Conservation (phyloP, 352 stramenopile species). For the Globisporangium parvum region DNA sequence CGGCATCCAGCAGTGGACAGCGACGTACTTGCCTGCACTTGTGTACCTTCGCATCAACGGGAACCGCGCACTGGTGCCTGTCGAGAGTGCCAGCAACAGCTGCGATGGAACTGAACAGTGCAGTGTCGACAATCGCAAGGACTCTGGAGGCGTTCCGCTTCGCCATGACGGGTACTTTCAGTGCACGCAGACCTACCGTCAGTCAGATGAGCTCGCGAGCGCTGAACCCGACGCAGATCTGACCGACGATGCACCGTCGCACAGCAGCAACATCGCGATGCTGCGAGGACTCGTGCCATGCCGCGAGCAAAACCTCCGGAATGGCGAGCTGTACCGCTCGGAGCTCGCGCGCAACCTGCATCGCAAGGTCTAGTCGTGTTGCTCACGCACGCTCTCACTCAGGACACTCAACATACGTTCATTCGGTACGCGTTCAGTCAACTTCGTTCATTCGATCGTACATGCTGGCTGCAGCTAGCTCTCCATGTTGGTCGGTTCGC, state of each 20-base stretch:
- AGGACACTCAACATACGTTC: background rate
- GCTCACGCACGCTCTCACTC: background rate
- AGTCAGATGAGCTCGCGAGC: background rate
- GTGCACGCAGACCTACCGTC: slow-evolving; percentile 17
- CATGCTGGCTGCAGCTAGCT: background rate
- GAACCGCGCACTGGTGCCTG: slow-evolving; percentile 19
- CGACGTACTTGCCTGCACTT: slow-evolving; percentile 24
- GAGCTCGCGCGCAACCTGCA: slow-evolving; percentile 1
- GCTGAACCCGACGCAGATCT: background rate
- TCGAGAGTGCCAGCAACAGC: background rate
- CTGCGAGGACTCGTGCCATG: slow-evolving; percentile 15
- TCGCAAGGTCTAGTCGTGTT: background rate
- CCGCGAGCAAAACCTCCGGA: slow-evolving; percentile 19
- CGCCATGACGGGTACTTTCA: slow-evolving; percentile 56
- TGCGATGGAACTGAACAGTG: background rate
- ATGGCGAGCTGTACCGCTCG: slow-evolving; percentile 11
- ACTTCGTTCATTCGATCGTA: too few species aligned
- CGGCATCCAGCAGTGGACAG: slow-evolving; percentile 17
- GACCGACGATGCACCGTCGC: background rate
- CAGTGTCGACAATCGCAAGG: background rate
- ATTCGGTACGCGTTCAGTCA: too few species aligned
- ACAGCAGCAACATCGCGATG: background rate
- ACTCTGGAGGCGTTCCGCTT: slow-evolving; percentile 9
- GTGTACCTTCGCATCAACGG: slow-evolving; percentile 43
- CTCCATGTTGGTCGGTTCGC: background rate